Percentiles rank a stretch among this genome's conserved stretches.
Conservation (phyloP, 1,284 basidiomycete genomes). For the Athelia psychrophila region DNA sequence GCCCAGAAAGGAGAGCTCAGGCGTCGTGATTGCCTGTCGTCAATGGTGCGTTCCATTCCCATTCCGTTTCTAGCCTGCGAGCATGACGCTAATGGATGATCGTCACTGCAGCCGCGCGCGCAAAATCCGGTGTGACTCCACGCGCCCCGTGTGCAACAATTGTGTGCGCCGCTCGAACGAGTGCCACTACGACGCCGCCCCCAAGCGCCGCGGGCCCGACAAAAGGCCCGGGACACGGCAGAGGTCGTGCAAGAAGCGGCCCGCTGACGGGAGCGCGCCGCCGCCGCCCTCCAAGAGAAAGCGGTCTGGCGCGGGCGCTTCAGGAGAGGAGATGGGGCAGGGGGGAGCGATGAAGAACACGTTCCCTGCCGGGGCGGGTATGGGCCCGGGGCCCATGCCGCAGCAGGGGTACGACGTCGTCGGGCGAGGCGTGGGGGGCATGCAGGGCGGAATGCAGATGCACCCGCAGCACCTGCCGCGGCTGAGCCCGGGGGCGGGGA, state of each 20-base stretch:
- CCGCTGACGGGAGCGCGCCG: slow-evolving; percentile 50
- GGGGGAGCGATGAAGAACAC: slow-evolving; percentile 19
- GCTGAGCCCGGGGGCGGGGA: neutral
- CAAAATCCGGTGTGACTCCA: slow-evolving; percentile 83
- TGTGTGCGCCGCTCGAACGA: slow-evolving; percentile 70
- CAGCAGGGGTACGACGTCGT: neutral
- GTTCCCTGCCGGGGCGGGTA: neutral
- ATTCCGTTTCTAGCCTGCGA: slow-evolving; percentile 30
- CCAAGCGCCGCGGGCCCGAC: slow-evolving; percentile 79
- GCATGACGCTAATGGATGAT: slow-evolving; percentile 32
- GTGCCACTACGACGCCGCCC: slow-evolving; percentile 74
- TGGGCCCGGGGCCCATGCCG: neutral
- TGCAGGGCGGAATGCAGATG: neutral
- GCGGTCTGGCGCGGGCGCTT: slow-evolving; percentile 32
- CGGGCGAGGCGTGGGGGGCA: neutral
- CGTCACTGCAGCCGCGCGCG: slow-evolving; percentile 63
- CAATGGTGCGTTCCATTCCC: slow-evolving; percentile 48
- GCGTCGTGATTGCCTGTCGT: slow-evolving; percentile 67
- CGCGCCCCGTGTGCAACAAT: slow-evolving; percentile 74
- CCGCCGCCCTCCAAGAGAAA: slow-evolving; percentile 58
- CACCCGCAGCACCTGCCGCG: slow-evolving; percentile 13
- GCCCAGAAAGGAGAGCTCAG: slow-evolving; percentile 58
- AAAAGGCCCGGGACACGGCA: slow-evolving; percentile 79
- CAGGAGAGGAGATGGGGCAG: slow-evolving; percentile 36
- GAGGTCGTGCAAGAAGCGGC: slow-evolving; percentile 76